Base-by-base conservation (phyloP, 495 filamentous ascomycete species). In the Xylaria nigripes region DNA sequence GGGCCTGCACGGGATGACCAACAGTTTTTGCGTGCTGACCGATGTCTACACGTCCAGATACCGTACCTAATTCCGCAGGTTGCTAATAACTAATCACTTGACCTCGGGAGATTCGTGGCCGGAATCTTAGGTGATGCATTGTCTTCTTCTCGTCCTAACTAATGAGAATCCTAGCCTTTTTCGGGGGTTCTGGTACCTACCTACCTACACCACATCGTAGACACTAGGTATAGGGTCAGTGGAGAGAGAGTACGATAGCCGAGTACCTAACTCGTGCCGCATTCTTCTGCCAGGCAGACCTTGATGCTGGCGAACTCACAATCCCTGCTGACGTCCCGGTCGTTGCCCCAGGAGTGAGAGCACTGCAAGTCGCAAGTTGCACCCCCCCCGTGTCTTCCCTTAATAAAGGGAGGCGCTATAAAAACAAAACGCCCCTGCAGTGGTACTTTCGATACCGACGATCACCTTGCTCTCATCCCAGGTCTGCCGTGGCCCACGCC, bases 401-500 rank as follows among this genome's bases (percentile, higher is more conserved):
- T 74, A 72, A 68, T 74, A 54, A 76, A 54, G 74, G 68, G 74
- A 68, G 72, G 62, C 61, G 72, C 62, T 74, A 72, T 70, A 68
- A 62, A 66, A 49, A 55, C 53, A 55, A 55, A 49, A 55, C 53
- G 45, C 61, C 67, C 64, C 56, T 61, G 54, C 59, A 57, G 60
- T 58, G 57, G 62, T 70, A 68, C 72, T 63, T 72, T 66, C 71
- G 72, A 76, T 75, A 64, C 73, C 63, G 65, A 61, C 64, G 66
- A 61, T 70, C 65, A 66, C 62, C 64, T 61, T 61, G 57, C 61
- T 62, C 59, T 71, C 67, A 65, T 72, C 70, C 69, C 72, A 72
- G 72, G 65, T 65, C 70, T 74, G 70, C 67, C 71, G 73, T 69
- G 72, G 70, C 74, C 74, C 74, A 76, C 74, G 61, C 68, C 63